These are phyloP conservation scores for Ustilago vetiveriae DNA, from an alignment of 1,284 basidiomycete species.

Conservation along the genomic window DNA sequence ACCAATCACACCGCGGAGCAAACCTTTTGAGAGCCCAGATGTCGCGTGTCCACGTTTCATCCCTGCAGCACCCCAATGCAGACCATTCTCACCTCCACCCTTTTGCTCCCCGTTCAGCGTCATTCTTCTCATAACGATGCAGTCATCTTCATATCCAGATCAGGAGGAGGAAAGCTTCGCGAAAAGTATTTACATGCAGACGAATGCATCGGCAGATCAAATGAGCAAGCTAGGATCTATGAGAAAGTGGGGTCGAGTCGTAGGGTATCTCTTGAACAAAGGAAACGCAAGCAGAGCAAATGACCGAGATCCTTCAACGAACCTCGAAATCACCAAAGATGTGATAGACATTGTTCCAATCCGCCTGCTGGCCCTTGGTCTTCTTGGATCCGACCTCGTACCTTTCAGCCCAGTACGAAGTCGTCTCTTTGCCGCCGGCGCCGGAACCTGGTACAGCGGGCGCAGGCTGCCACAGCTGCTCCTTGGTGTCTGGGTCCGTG, in stretches of 20 bases:
- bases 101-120: too few relatives aligned
- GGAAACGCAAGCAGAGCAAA: too few relatives aligned
- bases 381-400: constrained; percentile 40
- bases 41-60: constrained; percentile 19
- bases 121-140: too few relatives aligned
- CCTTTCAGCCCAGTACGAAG: constrained; percentile 57
- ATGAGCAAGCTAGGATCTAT: too few relatives aligned
- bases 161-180: too few relatives aligned
- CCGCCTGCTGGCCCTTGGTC: constrained; percentile 26
- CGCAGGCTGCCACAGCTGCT: constrained; percentile 57
- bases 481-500: constrained; percentile 58
- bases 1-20: too few relatives aligned
- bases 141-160: too few relatives aligned
- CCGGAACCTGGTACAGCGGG: constrained; percentile 5
- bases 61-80: neutral
- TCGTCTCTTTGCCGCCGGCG: constrained; percentile 20
- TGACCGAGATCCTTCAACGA: constrained; percentile 3
- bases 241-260: too few relatives aligned
- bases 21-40: neutral
- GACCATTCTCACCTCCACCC: too few relatives aligned
- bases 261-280: neutral
- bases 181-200: neutral
- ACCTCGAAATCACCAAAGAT: constrained; percentile 62
- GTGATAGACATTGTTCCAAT: constrained; percentile 50
- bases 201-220: neutral